Base-by-base conservation (phyloP, 345 rosid genomes). In the Psidium guajava region DNA sequence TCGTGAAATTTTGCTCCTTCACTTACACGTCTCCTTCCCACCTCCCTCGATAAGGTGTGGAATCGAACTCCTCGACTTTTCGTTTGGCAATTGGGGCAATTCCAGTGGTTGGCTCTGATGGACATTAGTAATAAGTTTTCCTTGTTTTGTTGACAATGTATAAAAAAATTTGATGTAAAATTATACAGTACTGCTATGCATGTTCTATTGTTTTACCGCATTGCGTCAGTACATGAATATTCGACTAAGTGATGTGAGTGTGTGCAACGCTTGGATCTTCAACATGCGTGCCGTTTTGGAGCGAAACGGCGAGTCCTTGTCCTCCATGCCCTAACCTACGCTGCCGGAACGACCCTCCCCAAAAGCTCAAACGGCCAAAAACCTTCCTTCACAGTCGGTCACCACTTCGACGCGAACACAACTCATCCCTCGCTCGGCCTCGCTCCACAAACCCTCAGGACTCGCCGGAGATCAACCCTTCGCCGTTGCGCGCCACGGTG, bases 231-330 rank as follows among this genome's bases (percentile, higher is more conserved):
- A 64, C 28, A 28, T 27, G 40, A 61, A 59, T 1, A 27, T 61
- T 27, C 15, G 40, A 27, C 1, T 0, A 9, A 61, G 40, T 32
- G 32, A 64, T 32, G 40, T 16, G 22, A 64, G 3, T 0, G 0
- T 11, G 18, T 28, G 21, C 0, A 7, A 18, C 6, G 42, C 21
- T 4, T 15, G 1, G 74, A 61, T 13, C 69, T 59, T 59, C 16
- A 13, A 6, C 64, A 14, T 3, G 20, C 3, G 73, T 27, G 73
- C 0, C 73, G 73, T 59, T 59, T 59, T 59, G 20, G 40, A 59
- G 40, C 40, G 40, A 59, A 59, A 27, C 40, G 73, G 40, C 9
- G 40, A 28, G 10, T 59, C 73, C 73, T 59, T 32, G 18, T 58
- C 16, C 40, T 59, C 40, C 73, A 27, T 27, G 28, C 36, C 69